Base-by-base conservation (phyloP, 2,329 filamentous ascomycete genomes). In the Pyrenochaeta sp. region DNA sequence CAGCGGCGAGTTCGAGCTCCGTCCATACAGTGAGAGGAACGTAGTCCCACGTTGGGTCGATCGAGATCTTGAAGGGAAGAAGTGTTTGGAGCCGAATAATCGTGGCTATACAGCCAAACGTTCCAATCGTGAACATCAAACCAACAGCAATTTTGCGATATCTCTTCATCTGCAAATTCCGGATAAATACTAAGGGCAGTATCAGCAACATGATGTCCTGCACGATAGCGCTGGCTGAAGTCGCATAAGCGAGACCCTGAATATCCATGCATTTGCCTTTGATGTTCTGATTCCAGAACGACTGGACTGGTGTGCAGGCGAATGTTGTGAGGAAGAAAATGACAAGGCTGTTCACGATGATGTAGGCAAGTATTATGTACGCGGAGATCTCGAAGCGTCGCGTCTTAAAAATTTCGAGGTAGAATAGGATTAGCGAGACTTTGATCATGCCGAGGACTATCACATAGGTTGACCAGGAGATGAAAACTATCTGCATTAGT, bases 1-100 rank as follows among this genome's bases (percentile, higher is more conserved):
- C 60, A 27, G 64, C 53, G 4, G 54, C 59, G 10, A 70, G 63
- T 35, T 71, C 68, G 3, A 68, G 47, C 10, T 58, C 66, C 2
- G 68, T 70, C 66, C 67, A 71, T 6, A 68, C 57, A 1, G 56
- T 59, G 7, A 65, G 51, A 4, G 60, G 49, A 1, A 62, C 58
- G 31, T 70, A 69, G 41, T 68, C 62, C 66, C 63, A 71, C 2
- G 68, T 71, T n/a, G 66, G 61, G 17, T 71, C 67, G 17, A 66
- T 51, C 2, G 61, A 66, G 12, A 66, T 63, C 11, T 62, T 61
- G 48, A 69, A 68, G 9, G 33, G 35, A 3, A 61, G 51, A 35
- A 73, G 49, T 10, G 63, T 54, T 14, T 54, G 63, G 0, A 73
- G 48, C 11, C 69, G 63, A 4, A 72, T 42, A 6, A 71, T 62